These are phyloP conservation scores for Lentinus brumalis DNA, from an alignment of 768 basidiomycete species.

Conservation along the genomic window DNA sequence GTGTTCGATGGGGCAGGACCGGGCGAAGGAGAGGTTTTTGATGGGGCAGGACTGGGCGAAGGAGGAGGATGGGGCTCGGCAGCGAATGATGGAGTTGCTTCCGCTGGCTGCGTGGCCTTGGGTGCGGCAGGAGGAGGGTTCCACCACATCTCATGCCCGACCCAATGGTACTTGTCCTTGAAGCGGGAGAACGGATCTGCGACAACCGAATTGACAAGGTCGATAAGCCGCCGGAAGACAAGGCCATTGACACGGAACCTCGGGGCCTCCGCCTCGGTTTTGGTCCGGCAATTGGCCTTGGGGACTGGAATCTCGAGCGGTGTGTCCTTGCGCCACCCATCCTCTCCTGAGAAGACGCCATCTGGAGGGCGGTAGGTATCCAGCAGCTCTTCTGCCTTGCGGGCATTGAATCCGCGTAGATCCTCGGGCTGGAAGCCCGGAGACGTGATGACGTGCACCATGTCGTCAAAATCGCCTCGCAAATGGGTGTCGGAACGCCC, in stretches of 20 bases:
- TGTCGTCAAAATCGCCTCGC: conserved; percentile 24
- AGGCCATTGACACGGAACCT: conserved; percentile 32
- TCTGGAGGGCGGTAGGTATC: conserved; percentile 10
- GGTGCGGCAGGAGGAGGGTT: neutral
- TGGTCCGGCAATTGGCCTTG: conserved; percentile 5
- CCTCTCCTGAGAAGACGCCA: conserved; percentile 9
- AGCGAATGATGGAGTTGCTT: neutral
- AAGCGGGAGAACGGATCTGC: neutral
- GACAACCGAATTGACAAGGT: neutral
- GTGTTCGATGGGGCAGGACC: too few species aligned
- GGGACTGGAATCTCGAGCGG: conserved; percentile 27
- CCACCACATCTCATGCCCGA: neutral
- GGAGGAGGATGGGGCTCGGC: neutral
- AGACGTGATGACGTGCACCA: conserved; percentile 18
- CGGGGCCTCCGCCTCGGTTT: conserved; percentile 30
- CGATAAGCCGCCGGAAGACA: conserved; percentile 25
- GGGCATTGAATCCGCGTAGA: neutral
- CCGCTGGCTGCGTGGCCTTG: neutral
- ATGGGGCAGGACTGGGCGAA: neutral
- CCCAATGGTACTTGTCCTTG: neutral
- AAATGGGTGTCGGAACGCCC: conserved; percentile 31
- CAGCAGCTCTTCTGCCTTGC: neutral
- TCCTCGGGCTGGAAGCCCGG: neutral
- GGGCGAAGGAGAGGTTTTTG: too few species aligned
- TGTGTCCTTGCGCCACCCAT: conserved; percentile 16